Evolutionary conservation across 2,329 filamentous ascomycete genomes (phyloP).

Genomic region (Clathrospora elynae): DNA sequence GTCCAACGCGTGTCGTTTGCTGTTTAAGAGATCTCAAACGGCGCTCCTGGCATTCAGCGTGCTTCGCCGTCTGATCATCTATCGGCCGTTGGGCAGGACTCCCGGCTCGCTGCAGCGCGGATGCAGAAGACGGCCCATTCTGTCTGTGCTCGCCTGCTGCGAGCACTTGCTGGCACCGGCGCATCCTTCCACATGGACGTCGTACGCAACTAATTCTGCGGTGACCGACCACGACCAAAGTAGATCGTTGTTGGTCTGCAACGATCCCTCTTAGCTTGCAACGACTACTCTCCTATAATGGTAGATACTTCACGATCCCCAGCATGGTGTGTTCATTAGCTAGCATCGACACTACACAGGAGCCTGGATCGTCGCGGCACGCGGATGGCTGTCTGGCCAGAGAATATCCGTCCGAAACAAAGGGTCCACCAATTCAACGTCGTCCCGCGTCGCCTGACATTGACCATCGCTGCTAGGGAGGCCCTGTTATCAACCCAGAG

Average conservation of each 20-base stretch:
- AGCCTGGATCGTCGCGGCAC: conserved; percentile 37
- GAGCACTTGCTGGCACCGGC: conserved; percentile 27
- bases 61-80: no score
- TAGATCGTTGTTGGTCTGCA: conserved; percentile 17
- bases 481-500: conserved; percentile 41
- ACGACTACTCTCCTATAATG: conserved; percentile 17
- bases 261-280: conserved; percentile 18
- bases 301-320: conserved; percentile 9
- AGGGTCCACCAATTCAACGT: conserved; percentile 40
- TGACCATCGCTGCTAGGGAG: conserved; percentile 29
- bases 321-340: no score
- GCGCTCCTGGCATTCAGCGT: no score
- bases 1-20: no score
- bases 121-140: conserved; percentile 30
- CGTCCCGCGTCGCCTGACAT: conserved; percentile 32
- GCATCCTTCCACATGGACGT: conserved; percentile 28
- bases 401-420: conserved; percentile 32
- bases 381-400: conserved; percentile 24
- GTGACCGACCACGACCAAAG: conserved; percentile 23
- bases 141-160: conserved; percentile 21
- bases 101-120: conserved; percentile 30
- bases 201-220: conserved; percentile 19
- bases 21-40: no score
- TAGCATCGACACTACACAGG: conserved; percentile 28
- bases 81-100: conserved; percentile 29